A percentile compares a stretch with the other conserved stretches of the same genome.
These are phyloP conservation scores for Saccharomyces hybrid DNA, from an alignment of 1,139 yeast genomes.

Conservation along the genomic window DNA sequence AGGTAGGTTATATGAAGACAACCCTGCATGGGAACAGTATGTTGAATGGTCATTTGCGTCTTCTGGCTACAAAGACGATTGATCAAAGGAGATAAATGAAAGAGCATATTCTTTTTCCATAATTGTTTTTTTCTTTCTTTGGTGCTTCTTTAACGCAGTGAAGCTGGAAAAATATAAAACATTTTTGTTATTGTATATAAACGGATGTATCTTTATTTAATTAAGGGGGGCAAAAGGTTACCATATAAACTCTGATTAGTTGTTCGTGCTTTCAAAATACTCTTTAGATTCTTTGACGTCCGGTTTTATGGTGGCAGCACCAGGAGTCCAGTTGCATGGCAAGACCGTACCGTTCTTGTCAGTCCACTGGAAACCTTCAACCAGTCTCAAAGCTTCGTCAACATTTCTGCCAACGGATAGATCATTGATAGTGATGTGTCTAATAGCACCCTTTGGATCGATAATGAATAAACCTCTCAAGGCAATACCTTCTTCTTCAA, in stretches of 20 bases:
- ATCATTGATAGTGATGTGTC: conserved; percentile 96
- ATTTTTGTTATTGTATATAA: not conserved
- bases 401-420: conserved; percentile 98
- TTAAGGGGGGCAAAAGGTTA: not conserved
- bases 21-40: conserved; percentile 34
- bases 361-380: conserved; percentile 98
- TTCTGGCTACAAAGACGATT: conserved; percentile 50
- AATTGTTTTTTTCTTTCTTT: not conserved
- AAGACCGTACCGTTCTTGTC: conserved; percentile 97
- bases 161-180: not conserved
- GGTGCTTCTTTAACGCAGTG: not conserved
- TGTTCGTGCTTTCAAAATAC: conserved; percentile 28
- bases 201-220: not conserved
- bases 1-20: conserved; percentile 40
- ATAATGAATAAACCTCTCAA: conserved; percentile 96
- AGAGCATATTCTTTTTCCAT: not conserved
- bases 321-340: conserved; percentile 99
- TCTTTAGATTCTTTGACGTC: conserved; percentile 66
- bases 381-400: conserved; percentile 92
- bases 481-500: conserved; percentile 93
- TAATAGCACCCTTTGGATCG: conserved; percentile 87
- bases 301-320: conserved; percentile 90
- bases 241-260: conserved; percentile 7
- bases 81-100: not conserved
- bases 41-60: conserved; percentile 52